Evolutionary conservation across 2,329 filamentous ascomycete species (phyloP), one percentile per base, ranked within the genome.

Genomic region (Colletotrichum ledebouriae): DNA sequence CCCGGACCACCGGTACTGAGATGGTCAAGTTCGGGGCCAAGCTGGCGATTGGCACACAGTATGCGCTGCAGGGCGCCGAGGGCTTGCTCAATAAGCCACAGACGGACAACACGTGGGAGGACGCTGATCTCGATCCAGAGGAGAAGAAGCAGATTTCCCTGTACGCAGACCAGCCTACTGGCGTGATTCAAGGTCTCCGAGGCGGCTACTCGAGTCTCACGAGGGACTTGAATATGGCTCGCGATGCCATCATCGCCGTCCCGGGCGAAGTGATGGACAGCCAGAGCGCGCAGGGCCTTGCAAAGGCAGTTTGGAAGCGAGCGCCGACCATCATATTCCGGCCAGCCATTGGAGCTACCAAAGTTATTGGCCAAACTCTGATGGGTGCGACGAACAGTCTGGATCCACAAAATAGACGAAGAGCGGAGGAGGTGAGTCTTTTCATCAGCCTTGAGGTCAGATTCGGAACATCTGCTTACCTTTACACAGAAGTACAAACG

Each of bases 1-100:
- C 93, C 41, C 94, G 92, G 75, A 98, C 94, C 1, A 99, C 96
- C 0, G 94, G 94, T 3, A 97, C 92, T 0, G 96, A 98, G 76
- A 86, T 98, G n/a, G 92, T 97, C 71, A 96, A 96, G 74, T 85
- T 99, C 0, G 95, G 96, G 12, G 96, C 96, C 52, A 98, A 98
- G 79, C 84, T 98, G 58, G 95, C 95, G 0, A 93, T 98, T 57
- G 96, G 96, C 39, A 97, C 97, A 3, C 96, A 98, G 75, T 96
- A 92, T n/a, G 89, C 94, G 15, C 87, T 99, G 1, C 92, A 97
- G 76, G 92, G 92, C 17, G 94, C 94, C 0, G 97, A 99, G 78
- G 92, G 89, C 17, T 85, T 98, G 70, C 85, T 98, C 44, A 83
- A 80, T 15, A 79, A 80, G 56, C 78, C 78, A 11, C 75, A 78